phyloP scores from a whole-genome alignment of 139 green algal genomes.

The Picochlorum sp. region DNA sequence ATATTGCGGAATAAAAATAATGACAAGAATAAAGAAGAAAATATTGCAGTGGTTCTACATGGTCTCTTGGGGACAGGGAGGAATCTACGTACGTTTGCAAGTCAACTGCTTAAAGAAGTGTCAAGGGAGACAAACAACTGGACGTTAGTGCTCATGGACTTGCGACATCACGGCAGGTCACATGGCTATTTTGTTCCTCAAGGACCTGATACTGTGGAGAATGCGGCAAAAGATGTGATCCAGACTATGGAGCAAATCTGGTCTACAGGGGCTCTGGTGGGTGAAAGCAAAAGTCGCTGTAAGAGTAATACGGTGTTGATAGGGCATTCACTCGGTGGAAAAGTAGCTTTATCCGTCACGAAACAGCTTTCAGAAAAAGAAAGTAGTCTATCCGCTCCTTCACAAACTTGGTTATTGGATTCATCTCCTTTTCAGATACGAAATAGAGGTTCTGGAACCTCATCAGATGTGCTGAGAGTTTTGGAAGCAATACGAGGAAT shows the following conservation, averaged over 20 bases:
- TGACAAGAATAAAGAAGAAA: not conserved
- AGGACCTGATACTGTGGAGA: constrained; percentile 38
- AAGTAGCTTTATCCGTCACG: constrained; percentile 54
- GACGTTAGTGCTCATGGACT: constrained; percentile 53
- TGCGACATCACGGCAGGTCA: constrained; percentile 49
- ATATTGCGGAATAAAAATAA: no score
- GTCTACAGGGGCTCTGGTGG: no score
- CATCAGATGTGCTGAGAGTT: constrained; percentile 18
- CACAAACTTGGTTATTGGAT: constrained; percentile 66
- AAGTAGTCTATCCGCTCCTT: not conserved
- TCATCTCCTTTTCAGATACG: constrained; percentile 36
- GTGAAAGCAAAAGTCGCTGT: constrained; percentile 4
- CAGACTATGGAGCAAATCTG: no score
- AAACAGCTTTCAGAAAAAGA: constrained; percentile 22
- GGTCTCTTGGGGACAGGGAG: constrained; percentile 17
- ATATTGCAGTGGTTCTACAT: constrained; percentile 11
- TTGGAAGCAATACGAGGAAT: constrained; percentile 25
- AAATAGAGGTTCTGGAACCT: not conserved
- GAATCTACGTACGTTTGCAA: constrained; percentile 11
- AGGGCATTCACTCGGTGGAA: constrained; percentile 70
- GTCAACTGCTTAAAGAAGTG: not conserved
- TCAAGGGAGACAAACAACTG: constrained; percentile 18
- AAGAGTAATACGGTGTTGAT: constrained; percentile 24
- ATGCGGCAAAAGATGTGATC: constrained; percentile 55
- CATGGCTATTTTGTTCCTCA: constrained; percentile 33